Evolutionary conservation across 1,284 basidiomycete genomes (phyloP).

Genomic region (Ceratobasidium papillatum): DNA sequence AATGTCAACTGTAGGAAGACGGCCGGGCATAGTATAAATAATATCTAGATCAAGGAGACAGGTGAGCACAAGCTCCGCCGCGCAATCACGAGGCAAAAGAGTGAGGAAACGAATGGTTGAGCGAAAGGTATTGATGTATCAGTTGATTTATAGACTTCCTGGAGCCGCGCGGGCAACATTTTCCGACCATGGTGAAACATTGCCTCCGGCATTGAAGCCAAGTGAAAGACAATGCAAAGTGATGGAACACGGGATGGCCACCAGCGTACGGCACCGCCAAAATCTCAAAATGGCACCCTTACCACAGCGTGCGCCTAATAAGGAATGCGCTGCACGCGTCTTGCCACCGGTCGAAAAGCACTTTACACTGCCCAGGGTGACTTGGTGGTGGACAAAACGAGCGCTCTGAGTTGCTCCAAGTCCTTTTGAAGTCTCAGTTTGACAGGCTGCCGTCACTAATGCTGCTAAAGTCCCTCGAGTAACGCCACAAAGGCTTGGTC

Average conservation of each 20-base stretch:
- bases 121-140: neutral
- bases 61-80: neutral
- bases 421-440: neutral
- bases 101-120: neutral
- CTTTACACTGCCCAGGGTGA: neutral
- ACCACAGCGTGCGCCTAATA: neutral
- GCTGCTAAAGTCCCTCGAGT: neutral
- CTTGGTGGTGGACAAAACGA: neutral
- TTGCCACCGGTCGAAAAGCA: neutral
- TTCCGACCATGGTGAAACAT: neutral
- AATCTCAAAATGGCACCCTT: neutral
- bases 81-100: neutral
- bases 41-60: neutral
- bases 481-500: neutral
- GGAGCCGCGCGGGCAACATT: neutral
- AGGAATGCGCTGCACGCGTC: neutral
- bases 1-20: slow-evolving; percentile 34
- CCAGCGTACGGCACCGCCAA: neutral
- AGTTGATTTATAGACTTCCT: neutral
- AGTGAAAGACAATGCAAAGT: neutral
- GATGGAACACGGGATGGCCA: neutral
- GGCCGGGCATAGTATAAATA: slow-evolving; percentile 12
- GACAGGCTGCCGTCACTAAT: neutral
- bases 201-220: neutral
- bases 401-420: neutral